Evolutionary conservation across 257 asterid genomes (phyloP), one percentile per base, ranked within the genome.

Genomic region (Linaria vulgaris): DNA sequence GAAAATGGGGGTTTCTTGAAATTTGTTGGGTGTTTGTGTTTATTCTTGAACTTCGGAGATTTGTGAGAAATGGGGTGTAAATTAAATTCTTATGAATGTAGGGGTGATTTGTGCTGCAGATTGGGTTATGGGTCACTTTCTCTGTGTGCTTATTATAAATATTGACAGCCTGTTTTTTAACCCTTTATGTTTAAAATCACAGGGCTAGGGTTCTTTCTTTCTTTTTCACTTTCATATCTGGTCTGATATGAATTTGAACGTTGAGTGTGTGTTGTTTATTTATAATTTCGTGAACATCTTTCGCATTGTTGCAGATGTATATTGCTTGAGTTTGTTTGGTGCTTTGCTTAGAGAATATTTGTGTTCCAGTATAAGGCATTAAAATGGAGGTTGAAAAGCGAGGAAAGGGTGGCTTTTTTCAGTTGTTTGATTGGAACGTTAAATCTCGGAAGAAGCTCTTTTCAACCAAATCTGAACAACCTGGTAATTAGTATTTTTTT

Each of bases 371-470:
- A 4, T 19, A 57, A 57, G 59, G 58, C 38, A 50, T 51, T 53
- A 22, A 63, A 66, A 94, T 94, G 99, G 99, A 90, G 83, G 85
- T 85, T 23, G 99, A 94, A 47, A 94, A 90, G 74, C 78, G 90
- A 77, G 86, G 82, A 9, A 94, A 83, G 70, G 97, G 97, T 30
- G 92, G 99, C 39, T 83, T 94, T 69, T 83, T 90, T 59, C 99
- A 94, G 83, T 72, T 92, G 83, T 92, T 92, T 52, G 99, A 92
- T 76, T 92, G 99, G 99, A 92, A 92, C 70, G 83, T 47, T 59
- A 92, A 89, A 78, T 89, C 99, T 54, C 79, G 91, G 54, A 92
- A 89, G 89, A 92, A 83, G 88, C 97, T 88, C 63, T 92, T 92
- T 82, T 73, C 97, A 19, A 76, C 68, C 89, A 92, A 79, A 72